Conservation (phyloP, 345 rosid species). For the Eucalyptus curtisii region DNA sequence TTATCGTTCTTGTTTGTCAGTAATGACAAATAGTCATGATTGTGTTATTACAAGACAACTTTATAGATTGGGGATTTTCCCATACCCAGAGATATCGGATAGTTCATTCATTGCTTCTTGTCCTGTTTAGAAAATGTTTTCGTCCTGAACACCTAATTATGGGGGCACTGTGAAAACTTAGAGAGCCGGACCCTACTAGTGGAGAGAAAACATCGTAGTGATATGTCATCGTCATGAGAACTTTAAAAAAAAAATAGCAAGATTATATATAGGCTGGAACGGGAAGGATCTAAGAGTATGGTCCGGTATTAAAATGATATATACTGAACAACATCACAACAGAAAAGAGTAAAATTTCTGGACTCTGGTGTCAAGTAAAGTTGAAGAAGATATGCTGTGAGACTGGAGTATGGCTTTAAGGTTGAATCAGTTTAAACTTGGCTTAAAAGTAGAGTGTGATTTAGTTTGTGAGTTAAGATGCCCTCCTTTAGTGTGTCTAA, state of each 20-base stretch:
- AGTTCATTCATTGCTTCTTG: neutral
- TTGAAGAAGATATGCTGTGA: neutral
- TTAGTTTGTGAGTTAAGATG: neutral
- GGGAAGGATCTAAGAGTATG: neutral
- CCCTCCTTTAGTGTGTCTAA: neutral
- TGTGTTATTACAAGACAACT: neutral
- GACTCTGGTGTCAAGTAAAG: neutral
- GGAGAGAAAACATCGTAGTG: too few species aligned
- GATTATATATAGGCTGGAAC: neutral
- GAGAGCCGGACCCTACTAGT: too few species aligned
- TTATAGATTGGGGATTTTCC: neutral
- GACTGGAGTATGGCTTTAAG: neutral
- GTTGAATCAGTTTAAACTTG: neutral
- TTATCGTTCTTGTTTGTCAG: neutral
- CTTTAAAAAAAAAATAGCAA: too few species aligned
- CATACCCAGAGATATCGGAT: neutral
- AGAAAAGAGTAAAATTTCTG: neutral
- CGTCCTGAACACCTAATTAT: neutral
- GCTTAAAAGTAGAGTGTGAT: neutral
- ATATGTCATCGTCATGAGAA: too few species aligned
- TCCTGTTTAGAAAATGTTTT: neutral
- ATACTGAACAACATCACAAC: neutral
- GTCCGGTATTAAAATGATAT: neutral
- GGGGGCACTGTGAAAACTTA: neutral
- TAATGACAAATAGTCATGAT: neutral